Conservation (phyloP, 768 basidiomycete genomes). For the Tricholoma sp. region DNA sequence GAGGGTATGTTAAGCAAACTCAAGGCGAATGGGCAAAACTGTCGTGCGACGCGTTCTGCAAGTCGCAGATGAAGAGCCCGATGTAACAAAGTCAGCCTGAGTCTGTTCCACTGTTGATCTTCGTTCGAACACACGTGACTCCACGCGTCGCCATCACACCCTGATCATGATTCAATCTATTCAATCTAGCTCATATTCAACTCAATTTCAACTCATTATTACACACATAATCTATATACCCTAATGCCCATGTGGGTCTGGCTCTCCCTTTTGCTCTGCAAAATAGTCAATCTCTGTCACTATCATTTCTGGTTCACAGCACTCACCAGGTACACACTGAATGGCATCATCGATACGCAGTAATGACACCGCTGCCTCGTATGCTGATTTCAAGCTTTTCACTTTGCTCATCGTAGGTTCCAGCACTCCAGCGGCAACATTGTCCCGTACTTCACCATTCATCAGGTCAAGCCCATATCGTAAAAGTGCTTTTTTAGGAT, state of each 20-base stretch:
- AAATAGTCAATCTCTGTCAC: constrained; percentile 14
- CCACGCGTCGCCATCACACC: constrained; percentile 12
- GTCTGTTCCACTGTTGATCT: constrained; percentile 15
- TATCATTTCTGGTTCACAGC: background rate
- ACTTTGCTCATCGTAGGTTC: constrained; percentile 98
- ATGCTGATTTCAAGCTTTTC: constrained; percentile 93
- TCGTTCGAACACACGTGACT: constrained; percentile 15
- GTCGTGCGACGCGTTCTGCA: constrained; percentile 8
- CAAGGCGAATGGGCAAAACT: too few species aligned
- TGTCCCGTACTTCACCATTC: constrained; percentile 94
- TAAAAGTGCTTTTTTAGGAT: constrained; percentile 85
- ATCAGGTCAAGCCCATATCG: constrained; percentile 94
- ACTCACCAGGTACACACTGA: constrained; percentile 80
- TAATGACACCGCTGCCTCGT: constrained; percentile 92
- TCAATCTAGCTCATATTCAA: background rate
- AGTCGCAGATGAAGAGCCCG: constrained; percentile 2
- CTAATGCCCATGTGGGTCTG: constrained; percentile 75
- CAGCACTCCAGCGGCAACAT: constrained; percentile 86
- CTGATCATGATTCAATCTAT: too few species aligned
- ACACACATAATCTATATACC: background rate
- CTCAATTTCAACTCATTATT: background rate
- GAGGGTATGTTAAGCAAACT: constrained; percentile 5
- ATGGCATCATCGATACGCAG: constrained; percentile 97
- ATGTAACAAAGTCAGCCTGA: constrained; percentile 13
- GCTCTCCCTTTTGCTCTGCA: constrained; percentile 66